phyloP scores from a whole-genome alignment of 352 stramenopile species.

The Phytophthora aleatoria region DNA sequence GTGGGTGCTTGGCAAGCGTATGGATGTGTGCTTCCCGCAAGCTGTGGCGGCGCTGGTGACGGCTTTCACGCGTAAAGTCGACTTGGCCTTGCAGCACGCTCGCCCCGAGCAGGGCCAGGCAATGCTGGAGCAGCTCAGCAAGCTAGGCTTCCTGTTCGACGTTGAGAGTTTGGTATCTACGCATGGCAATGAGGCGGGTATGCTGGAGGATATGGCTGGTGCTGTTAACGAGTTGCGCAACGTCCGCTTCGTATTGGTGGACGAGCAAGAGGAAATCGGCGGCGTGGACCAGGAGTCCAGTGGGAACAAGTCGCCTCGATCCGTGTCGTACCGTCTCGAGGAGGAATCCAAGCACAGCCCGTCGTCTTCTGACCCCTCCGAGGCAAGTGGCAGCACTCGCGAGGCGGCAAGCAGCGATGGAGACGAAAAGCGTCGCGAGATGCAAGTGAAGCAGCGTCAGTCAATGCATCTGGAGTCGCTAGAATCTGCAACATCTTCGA shows the following conservation, averaged over 20 bases:
- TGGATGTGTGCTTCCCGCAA: conserved; percentile 87
- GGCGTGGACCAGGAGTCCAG: conserved; percentile 44
- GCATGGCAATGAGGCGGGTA: conserved; percentile 87
- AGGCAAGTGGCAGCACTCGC: conserved; percentile 20
- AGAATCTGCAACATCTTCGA: conserved; percentile 37
- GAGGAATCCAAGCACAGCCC: conserved; percentile 69
- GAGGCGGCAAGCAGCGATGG: conserved; percentile 23
- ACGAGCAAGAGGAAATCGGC: conserved; percentile 63
- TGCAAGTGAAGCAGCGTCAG: conserved; percentile 34
- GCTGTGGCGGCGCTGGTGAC: conserved; percentile 81
- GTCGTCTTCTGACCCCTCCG: conserved; percentile 20
- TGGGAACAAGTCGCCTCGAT: conserved; percentile 43
- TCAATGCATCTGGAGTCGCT: conserved; percentile 34
- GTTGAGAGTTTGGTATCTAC: conserved; percentile 87
- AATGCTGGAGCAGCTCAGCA: conserved; percentile 81
- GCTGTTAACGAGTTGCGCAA: conserved; percentile 83
- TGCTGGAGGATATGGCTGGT: conserved; percentile 89
- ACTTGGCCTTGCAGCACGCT: conserved; percentile 69
- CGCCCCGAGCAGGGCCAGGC: conserved; percentile 47
- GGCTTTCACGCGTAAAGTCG: conserved; percentile 80
- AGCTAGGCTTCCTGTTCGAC: conserved; percentile 84
- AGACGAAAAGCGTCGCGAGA: conserved; percentile 22
- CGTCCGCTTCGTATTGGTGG: conserved; percentile 79
- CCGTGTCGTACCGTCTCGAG: conserved; percentile 67
- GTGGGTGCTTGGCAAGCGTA: conserved; percentile 79